Conservation (phyloP, 2,329 filamentous ascomycete species). For the Pochonia chlamydosporia region DNA sequence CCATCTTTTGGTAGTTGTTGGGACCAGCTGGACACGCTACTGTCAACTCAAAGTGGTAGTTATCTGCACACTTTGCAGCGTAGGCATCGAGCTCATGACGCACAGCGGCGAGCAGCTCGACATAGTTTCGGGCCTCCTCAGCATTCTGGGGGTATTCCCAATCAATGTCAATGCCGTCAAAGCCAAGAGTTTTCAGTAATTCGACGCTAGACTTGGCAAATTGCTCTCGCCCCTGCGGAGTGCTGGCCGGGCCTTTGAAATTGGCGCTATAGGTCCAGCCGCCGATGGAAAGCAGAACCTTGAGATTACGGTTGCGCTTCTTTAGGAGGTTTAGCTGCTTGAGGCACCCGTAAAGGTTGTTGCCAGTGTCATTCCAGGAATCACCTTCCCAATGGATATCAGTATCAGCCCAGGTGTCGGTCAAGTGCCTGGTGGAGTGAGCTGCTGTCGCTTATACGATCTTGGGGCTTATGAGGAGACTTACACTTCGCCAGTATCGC, state of each 20-base stretch:
- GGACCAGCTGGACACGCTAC: slow-evolving; percentile 59
- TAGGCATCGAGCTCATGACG: slow-evolving; percentile 55
- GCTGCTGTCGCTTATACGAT: not conserved
- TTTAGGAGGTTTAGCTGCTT: slow-evolving; percentile 88
- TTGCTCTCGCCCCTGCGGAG: slow-evolving; percentile 56
- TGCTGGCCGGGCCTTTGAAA: slow-evolving; percentile 71
- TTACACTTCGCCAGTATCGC: slow-evolving; percentile 74
- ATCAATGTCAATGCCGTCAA: slow-evolving; percentile 66
- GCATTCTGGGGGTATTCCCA: slow-evolving; percentile 60
- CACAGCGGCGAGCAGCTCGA: slow-evolving; percentile 51
- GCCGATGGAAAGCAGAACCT: slow-evolving; percentile 79
- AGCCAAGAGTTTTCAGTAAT: slow-evolving; percentile 73
- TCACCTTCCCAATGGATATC: slow-evolving; percentile 71
- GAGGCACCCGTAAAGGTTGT: slow-evolving; percentile 80
- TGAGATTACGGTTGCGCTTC: slow-evolving; percentile 72
- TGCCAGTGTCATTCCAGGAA: slow-evolving; percentile 65
- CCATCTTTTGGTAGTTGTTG: slow-evolving; percentile 56
- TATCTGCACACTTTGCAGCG: slow-evolving; percentile 32
- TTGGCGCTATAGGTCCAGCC: slow-evolving; percentile 90
- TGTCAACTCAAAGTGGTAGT: slow-evolving; percentile 56
- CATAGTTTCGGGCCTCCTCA: slow-evolving; percentile 50
- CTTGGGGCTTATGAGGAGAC: slow-evolving; percentile 9
- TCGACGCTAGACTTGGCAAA: slow-evolving; percentile 73
- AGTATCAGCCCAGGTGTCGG: slow-evolving; percentile 59
- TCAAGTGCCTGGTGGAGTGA: slow-evolving; percentile 37